These are phyloP conservation scores for Tolypocladium amazonense DNA, from an alignment of 2,329 filamentous ascomycete species.

Conservation along the genomic window DNA sequence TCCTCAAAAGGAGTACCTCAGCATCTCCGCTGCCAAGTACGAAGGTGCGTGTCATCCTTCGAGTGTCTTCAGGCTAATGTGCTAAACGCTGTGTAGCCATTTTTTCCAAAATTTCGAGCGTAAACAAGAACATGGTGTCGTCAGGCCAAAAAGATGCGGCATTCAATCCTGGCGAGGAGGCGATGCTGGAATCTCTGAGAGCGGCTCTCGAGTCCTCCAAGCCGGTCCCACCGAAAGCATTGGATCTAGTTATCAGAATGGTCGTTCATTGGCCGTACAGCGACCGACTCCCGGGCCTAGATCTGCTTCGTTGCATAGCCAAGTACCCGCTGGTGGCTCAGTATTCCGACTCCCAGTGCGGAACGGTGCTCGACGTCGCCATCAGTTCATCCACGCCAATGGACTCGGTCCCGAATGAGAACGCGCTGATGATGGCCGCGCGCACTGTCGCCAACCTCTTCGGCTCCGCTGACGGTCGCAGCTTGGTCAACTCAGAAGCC, in stretches of 20 bases:
- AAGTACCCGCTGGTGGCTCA: constrained; percentile 57
- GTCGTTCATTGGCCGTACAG: constrained; percentile 70
- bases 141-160: constrained; percentile 63
- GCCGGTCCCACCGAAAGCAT: constrained; percentile 36
- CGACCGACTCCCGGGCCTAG: constrained; percentile 73
- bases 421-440: constrained; percentile 79
- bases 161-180: constrained; percentile 62
- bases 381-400: constrained; percentile 29
- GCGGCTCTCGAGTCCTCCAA: constrained; percentile 50
- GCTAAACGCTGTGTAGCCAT: constrained; percentile 42
- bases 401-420: constrained; percentile 53
- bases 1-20: constrained; percentile 71
- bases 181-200: constrained; percentile 49
- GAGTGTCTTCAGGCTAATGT: background rate
- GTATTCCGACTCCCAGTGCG: constrained; percentile 38
- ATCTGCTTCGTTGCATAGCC: constrained; percentile 76
- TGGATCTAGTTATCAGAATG: constrained; percentile 60
- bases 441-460: constrained; percentile 81
- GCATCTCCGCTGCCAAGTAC: constrained; percentile 64
- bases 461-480: constrained; percentile 59
- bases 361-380: constrained; percentile 49
- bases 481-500: constrained; percentile 46
- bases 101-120: constrained; percentile 62
- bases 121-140: constrained; percentile 64
- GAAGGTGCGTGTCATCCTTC: constrained; percentile 28